Base-by-base conservation (phyloP, 2,329 filamentous ascomycete genomes). In the Coleophoma cylindrospora region DNA sequence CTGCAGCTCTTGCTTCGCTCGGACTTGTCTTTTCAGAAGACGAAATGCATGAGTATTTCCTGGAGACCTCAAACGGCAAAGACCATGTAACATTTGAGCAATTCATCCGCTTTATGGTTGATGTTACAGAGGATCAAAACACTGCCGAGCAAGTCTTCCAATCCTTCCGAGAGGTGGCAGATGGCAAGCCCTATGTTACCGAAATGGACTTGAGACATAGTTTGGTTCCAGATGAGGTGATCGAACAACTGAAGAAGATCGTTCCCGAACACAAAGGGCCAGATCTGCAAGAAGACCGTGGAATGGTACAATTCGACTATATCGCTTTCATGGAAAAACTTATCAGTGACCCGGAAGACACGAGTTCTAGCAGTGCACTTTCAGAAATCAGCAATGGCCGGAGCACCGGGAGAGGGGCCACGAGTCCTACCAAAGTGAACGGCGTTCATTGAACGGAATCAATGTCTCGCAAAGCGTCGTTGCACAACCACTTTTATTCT, bases 61-160 rank as follows among this genome's bases (percentile, higher is more conserved):
- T 87, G 46, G 87, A 92, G 48, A 95, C 91, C n/a, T 91, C 89
- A 55, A 83, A 81, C 36, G 90, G 83, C 34, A 80, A 75, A 57
- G 87, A 85, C 68, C 81, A 87, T 57, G 94, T 99, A 47, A 94
- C 89, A 4, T 99, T 99, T 65, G 94, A 99, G 73, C 92, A 97
- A 70, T 99, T 99, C 66, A 99, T 99, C 67, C 85, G 89, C 37
- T 99, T 99, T 77, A 99, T 99, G 94, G 94, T 99, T 44, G 90
- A 95, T 60, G 94, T 96, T 45, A 99, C 94, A 12, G 94, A 99
- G 70, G 94, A 99, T 66, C 94, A 99, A 72, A 96, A 99, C 68
- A 96, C 91, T 4, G 94, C 94, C 12, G 94, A 97, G 70, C 94
- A 99, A 69, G 94, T 99, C 5, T 97, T 94, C 74, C 92, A 99